Conservation (phyloP, 2,329 filamentous ascomycete genomes). For the Hypocrella siamensis region DNA sequence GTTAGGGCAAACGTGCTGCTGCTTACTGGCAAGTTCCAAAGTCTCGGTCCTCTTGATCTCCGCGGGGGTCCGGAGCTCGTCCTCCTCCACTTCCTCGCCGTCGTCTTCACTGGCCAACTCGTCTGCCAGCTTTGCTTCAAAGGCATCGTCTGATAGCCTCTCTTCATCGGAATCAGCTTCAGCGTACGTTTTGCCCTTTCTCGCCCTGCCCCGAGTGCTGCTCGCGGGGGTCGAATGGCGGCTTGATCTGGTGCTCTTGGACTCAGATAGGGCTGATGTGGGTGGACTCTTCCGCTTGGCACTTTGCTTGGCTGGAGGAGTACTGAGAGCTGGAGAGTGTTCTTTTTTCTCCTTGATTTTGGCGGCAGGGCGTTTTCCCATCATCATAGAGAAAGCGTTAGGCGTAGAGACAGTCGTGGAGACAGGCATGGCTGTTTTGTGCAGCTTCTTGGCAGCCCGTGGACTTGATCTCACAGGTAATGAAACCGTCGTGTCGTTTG, state of each 20-base stretch:
- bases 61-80: slow-evolving; percentile 28
- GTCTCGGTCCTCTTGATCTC: slow-evolving; percentile 51
- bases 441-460: slow-evolving; percentile 12
- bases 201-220: slow-evolving; percentile 33
- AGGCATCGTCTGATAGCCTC: slow-evolving; percentile 62
- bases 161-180: slow-evolving; percentile 45
- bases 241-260: slow-evolving; percentile 63
- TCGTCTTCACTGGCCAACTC: slow-evolving; percentile 31
- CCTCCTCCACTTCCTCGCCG: slow-evolving; percentile 19
- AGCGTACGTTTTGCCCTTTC: slow-evolving; percentile 32
- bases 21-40: slow-evolving; percentile 60
- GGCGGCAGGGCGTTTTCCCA: slow-evolving; percentile 25
- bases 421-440: slow-evolving; percentile 6
- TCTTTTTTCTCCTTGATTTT: slow-evolving; percentile 9
- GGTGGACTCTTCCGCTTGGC: slow-evolving; percentile 18
- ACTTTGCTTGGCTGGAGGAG: slow-evolving; percentile 7
- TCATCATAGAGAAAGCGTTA: slow-evolving; percentile 39
- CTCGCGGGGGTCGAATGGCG: slow-evolving; percentile 57
- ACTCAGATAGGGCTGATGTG: slow-evolving; percentile 17
- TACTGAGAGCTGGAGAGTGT: slow-evolving; percentile 8
- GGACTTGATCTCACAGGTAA: slow-evolving; percentile 21
- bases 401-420: slow-evolving; percentile 1
- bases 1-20: too few species aligned
- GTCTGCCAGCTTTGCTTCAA: slow-evolving; percentile 61
- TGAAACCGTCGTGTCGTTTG: slow-evolving; percentile 8